These are phyloP conservation scores for Clarireedia sp. DNA, from an alignment of 2,329 filamentous ascomycete species.

Conservation along the genomic window DNA sequence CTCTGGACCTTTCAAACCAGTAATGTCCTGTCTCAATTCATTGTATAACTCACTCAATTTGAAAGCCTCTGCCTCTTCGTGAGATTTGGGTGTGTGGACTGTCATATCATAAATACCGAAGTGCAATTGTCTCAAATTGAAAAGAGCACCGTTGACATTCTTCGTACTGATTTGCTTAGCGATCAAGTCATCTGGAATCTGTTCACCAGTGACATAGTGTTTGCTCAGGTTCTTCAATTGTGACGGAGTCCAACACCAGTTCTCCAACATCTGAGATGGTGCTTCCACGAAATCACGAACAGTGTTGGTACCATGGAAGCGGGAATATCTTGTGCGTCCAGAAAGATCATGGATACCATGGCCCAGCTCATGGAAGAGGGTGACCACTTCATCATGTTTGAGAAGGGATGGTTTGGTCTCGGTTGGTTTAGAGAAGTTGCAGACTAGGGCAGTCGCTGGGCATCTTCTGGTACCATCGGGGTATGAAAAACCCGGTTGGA, in stretches of 20 bases:
- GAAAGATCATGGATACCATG: conserved; percentile 64
- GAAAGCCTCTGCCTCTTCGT: conserved; percentile 58
- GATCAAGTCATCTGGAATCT: conserved; percentile 68
- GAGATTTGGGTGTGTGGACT: conserved; percentile 62
- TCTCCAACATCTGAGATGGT: conserved; percentile 66
- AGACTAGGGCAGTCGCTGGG: conserved; percentile 71
- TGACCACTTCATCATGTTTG: conserved; percentile 77
- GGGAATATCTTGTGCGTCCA: conserved; percentile 53
- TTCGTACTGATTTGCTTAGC: conserved; percentile 68
- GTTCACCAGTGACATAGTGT: conserved; percentile 63
- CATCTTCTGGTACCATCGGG: conserved; percentile 64
- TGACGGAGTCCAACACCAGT: conserved; percentile 65
- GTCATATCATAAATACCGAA: conserved; percentile 82
- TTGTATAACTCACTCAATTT: conserved; percentile 65
- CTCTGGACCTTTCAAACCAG: conserved; percentile 67
- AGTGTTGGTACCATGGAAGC: conserved; percentile 60
- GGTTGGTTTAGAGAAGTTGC: conserved; percentile 79
- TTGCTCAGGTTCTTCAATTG: conserved; percentile 60
- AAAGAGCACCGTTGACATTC: conserved; percentile 72
- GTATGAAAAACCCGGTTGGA: conserved; percentile 63
- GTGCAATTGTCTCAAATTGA: conserved; percentile 70
- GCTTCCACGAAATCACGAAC: conserved; percentile 65
- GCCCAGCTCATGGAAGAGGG: conserved; percentile 71
- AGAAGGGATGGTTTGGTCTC: conserved; percentile 68
- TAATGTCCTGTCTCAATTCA: conserved; percentile 61